These are phyloP conservation scores for Colletotrichum lupini DNA, from an alignment of 2,329 filamentous ascomycete species.

Conservation along the genomic window DNA sequence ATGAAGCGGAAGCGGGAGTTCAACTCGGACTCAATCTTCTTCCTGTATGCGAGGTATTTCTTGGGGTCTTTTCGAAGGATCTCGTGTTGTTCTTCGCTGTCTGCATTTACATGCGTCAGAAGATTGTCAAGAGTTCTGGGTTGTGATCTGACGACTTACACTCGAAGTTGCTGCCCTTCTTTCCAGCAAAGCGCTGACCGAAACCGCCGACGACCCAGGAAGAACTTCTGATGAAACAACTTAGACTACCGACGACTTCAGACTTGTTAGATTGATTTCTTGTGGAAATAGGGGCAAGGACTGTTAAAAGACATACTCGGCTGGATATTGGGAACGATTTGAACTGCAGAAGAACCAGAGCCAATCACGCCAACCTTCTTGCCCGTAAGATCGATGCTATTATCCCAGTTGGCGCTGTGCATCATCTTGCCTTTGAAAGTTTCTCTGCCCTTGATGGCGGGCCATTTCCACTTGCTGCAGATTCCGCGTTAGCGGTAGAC, in stretches of 20 bases:
- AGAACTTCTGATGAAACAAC: constrained; percentile 48
- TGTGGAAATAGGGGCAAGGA: not conserved
- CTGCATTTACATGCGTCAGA: not conserved
- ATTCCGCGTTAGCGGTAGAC: not conserved
- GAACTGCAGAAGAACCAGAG: constrained; percentile 44
- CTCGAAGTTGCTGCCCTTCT: constrained; percentile 57
- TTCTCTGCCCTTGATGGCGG: constrained; percentile 43
- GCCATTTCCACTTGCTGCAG: constrained; percentile 43
- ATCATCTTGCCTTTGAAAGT: constrained; percentile 44
- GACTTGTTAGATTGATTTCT: not conserved
- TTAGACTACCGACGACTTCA: constrained; percentile 23
- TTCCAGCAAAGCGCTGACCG: constrained; percentile 56
- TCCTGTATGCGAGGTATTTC: constrained; percentile 63
- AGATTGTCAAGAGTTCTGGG: not conserved
- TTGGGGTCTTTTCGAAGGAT: constrained; percentile 61
- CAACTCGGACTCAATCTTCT: constrained; percentile 58
- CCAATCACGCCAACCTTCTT: constrained; percentile 45
- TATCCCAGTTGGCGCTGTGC: constrained; percentile 46
- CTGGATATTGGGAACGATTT: constrained; percentile 45
- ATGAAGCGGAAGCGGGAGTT: constrained; percentile 66
- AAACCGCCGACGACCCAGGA: constrained; percentile 61
- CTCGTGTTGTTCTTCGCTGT: constrained; percentile 56
- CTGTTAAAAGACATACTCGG: not conserved
- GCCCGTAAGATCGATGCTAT: constrained; percentile 37
- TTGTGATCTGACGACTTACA: constrained; percentile 42